Base-by-base conservation (phyloP, 2,329 filamentous ascomycete species). In the Arachnomyces sp. region DNA sequence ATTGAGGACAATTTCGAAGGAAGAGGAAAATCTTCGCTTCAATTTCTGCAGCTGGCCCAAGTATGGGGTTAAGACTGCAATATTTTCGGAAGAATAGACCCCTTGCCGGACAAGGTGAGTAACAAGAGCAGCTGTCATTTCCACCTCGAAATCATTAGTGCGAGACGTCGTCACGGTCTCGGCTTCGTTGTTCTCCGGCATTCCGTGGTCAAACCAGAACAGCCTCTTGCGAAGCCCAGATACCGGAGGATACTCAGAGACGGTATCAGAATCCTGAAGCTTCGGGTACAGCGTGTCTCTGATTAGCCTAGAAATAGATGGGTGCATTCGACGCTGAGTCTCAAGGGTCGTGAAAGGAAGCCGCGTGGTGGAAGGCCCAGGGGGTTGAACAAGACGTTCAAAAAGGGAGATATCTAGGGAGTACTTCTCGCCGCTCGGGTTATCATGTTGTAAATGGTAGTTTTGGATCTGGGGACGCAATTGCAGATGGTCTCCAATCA, bases 21-120 rank as follows among this genome's bases (percentile, higher is more conserved):
- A 62, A 2, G 41, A 17, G 4, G 53, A 43, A 37, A 76, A 49
- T 2, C 47, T 51, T 13, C 46, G 39, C 8, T 65, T 60, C 7
- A 77, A 49, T 36, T 66, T 67, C 18, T 68, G 63, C 2, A 78
- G 57, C 43, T 78, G 73, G 0, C 71, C 71, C 2, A 70, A 45
- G 46, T 78, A 78, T 0, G 74, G 73, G 0, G 82, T 87, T 4
- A 89, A 54, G 0, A 90, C 75, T 0, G 82, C 81, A 43, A 89
- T 83, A 2, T 87, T 78, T 0, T 65, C 66, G 20, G 20, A 25
- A 25, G 20, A 25, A 25, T 25, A 25, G 20, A 25, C 20, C 5
- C 81, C 81, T 52, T 88, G 82, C 0, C 71, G 67, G 4, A 82
- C 64, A 1, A 89, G 59, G 51, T 89, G 81, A 0, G 68, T 70